phyloP scores from a whole-genome alignment of 1,139 yeast species.

The Candida albicans region DNA sequence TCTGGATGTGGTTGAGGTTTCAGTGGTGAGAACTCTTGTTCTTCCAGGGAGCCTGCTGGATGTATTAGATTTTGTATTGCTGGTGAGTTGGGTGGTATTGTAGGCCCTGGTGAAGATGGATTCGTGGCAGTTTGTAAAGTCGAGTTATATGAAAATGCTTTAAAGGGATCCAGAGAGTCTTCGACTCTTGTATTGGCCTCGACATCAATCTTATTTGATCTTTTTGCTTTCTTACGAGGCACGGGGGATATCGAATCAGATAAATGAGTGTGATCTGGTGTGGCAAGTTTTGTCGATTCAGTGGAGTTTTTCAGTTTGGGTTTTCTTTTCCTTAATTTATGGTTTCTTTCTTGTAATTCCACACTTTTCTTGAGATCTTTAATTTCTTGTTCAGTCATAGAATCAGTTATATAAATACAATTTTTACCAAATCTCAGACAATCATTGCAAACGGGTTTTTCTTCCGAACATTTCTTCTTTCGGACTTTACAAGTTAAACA shows the following conservation, averaged over 20 bases:
- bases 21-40: neutral
- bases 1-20: neutral
- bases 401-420: slow-evolving; percentile 45
- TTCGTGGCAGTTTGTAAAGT: slow-evolving; percentile 7
- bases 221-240: too few relatives aligned
- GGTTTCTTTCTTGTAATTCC: slow-evolving; percentile 29
- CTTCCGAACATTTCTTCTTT: slow-evolving; percentile 73
- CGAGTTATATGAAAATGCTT: slow-evolving; percentile 10
- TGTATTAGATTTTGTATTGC: slow-evolving; percentile 15
- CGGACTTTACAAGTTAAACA: slow-evolving; percentile 71
- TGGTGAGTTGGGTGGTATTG: slow-evolving; percentile 14
- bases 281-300: neutral
- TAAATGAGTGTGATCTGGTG: neutral
- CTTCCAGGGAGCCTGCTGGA: slow-evolving; percentile 4
- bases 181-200: neutral
- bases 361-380: slow-evolving; percentile 26
- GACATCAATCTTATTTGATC: too few relatives aligned
- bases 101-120: neutral
- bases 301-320: slow-evolving; percentile 11
- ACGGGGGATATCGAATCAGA: neutral
- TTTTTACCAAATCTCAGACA: slow-evolving; percentile 54
- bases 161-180: slow-evolving; percentile 6
- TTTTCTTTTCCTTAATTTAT: slow-evolving; percentile 37
- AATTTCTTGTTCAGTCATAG: slow-evolving; percentile 30
- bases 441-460: slow-evolving; percentile 58